Base-by-base conservation (phyloP, 441 rosid genomes). In the Theobroma grandiflorum region DNA sequence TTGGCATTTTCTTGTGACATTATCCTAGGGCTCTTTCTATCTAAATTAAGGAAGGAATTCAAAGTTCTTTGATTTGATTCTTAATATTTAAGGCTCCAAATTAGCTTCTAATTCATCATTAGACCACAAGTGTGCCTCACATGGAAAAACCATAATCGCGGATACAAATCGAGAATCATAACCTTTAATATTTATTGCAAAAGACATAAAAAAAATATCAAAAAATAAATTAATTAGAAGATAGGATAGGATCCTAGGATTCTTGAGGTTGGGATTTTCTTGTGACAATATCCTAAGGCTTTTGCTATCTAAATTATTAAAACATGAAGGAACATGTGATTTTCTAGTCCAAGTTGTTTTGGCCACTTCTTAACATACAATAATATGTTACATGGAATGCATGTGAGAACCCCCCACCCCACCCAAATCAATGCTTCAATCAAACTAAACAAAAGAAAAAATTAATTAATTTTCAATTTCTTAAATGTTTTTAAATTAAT, bases 281-380 rank as follows among this genome's bases (percentile, higher is more conserved):
- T 78, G 84, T 67, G 84, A 78, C 71, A 49, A 37, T 9, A 16
- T 58, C 31, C 31, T 26, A 26, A 69, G 3, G 26, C 59, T 31
- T 81, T 7, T 76, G 72, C 71, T 6, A 42, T 50, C 9, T 0
- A 55, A 65, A 20, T 15, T 61, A 72, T 52, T 18, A 55, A 67
- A 33, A 18, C 72, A n/a, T 42, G 68, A 66, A 66, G 47, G 35
- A 84, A 78, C 84, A 78, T 74, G 84, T 84, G 86, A 81, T 63
- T 43, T 71, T 35, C 9, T 26, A 53, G 18, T 10, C 22, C 57
- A 83, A 79, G 42, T 57, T 82, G 79, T 14, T 22, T 50, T 74
- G 49, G 52, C 62, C 82, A 53, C 40, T 26, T 42, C 72, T 53
- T 63, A 71, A 66, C 59, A 33, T 31, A 43, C 38, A 47, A 63